Percentiles rank a stretch among this genome's conserved stretches.
Evolutionary conservation across 495 filamentous ascomycete genomes (phyloP).

Genomic region (Xylaria telfairii): DNA sequence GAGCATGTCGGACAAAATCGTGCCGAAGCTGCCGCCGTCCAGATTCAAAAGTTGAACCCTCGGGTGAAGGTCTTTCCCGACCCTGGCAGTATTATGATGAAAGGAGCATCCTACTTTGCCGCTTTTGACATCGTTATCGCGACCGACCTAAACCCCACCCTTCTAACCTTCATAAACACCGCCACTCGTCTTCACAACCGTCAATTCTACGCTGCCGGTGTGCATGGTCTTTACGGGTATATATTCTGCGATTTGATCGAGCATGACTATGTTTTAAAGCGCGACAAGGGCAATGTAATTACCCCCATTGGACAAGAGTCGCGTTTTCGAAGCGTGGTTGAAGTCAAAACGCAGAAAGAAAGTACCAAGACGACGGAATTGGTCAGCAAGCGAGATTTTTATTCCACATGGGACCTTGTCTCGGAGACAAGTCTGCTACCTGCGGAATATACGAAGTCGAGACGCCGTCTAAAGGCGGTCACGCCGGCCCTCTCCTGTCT

Average conservation of each 20-base stretch:
- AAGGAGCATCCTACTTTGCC: constrained; percentile 73
- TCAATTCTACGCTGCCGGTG: constrained; percentile 86
- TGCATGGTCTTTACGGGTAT: constrained; percentile 92
- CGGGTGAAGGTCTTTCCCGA: constrained; percentile 80
- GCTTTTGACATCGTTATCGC: constrained; percentile 87
- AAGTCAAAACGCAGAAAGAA: constrained; percentile 74
- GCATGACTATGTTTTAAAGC: constrained; percentile 87
- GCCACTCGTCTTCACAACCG: constrained; percentile 74
- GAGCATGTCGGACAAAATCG: constrained; percentile 78
- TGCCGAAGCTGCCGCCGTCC: constrained; percentile 79
- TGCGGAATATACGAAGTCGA: constrained; percentile 66
- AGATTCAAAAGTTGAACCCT: constrained; percentile 86
- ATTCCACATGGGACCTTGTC: constrained; percentile 79
- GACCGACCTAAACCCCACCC: constrained; percentile 79
- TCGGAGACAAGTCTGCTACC: constrained; percentile 75
- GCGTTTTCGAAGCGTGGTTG: constrained; percentile 74
- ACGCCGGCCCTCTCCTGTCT: constrained; percentile 82
- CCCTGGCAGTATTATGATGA: constrained; percentile 64
- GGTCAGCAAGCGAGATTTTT: constrained; percentile 89
- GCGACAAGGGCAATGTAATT: constrained; percentile 75
- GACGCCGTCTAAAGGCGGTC: constrained; percentile 73
- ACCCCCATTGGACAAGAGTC: constrained; percentile 72
- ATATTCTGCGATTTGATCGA: constrained; percentile 90
- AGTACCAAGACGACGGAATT: constrained; percentile 77
- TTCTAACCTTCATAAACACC: constrained; percentile 79